Evolutionary conservation across 75 land plant species (phyloP).

Genomic region (Cupressus sempervirens): DNA sequence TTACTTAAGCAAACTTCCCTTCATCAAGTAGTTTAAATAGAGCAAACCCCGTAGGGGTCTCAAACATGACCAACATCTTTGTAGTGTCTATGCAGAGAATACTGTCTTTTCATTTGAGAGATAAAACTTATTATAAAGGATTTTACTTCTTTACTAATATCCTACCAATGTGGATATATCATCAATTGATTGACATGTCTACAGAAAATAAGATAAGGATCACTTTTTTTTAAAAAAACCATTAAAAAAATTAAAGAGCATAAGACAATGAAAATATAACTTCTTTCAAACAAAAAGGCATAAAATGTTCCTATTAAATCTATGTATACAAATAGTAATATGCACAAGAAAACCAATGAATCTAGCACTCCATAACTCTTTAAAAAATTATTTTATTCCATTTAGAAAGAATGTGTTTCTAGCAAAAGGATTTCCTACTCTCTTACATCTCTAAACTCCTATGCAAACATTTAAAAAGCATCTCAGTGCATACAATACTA

Average conservation of each 20-base stretch:
- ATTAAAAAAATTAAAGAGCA: too few relatives aligned
- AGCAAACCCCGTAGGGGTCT: slow-evolving; percentile 90
- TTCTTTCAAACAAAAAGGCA: too few relatives aligned
- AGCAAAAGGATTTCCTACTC: too few relatives aligned
- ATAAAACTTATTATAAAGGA: not conserved
- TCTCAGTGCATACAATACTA: too few relatives aligned
- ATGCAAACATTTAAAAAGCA: too few relatives aligned
- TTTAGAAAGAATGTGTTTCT: too few relatives aligned
- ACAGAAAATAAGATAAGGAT: not conserved
- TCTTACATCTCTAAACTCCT: too few relatives aligned
- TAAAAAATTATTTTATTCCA: too few relatives aligned
- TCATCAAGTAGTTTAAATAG: slow-evolving; percentile 80
- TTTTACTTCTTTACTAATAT: not conserved
- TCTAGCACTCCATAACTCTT: not conserved
- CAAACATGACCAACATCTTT: slow-evolving; percentile 74
- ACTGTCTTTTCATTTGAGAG: not conserved
- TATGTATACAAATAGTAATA: too few relatives aligned
- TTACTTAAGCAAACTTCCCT: slow-evolving; percentile 74
- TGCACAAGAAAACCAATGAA: too few relatives aligned
- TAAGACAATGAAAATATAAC: not conserved
- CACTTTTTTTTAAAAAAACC: not conserved
- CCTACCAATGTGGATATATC: not conserved
- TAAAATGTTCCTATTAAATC: too few relatives aligned
- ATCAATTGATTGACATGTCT: not conserved
- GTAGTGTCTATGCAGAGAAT: not conserved